Evolutionary conservation across 2,329 filamentous ascomycete genomes (phyloP), one percentile per base, ranked within the genome.

Genomic region (Penicillium sp.): DNA sequence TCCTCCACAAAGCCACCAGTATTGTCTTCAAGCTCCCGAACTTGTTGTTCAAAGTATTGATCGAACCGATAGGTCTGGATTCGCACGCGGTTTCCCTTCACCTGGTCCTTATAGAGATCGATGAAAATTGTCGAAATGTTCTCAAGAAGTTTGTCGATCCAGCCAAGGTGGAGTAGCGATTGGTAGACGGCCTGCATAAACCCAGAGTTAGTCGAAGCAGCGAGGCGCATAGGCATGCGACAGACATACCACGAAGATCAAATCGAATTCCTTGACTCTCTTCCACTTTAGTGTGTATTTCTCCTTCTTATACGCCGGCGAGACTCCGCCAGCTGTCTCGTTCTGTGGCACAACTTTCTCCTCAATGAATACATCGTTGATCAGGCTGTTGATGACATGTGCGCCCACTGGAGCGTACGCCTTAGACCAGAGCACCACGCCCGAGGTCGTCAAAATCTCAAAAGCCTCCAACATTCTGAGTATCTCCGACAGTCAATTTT

Each of bases 281-380:
- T 88, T 89, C 87, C 91, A 98, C 73, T 93, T 94, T 59, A 98
- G 69, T 0, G 89, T 97, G 66, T 97, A 94, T 59, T 94, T 89
- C 61, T 97, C 93, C 64, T 87, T 86, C 70, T 82, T 88, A 73
- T 93, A 98, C 0, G 84, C 78, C 15, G 87, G 81, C 6, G 82
- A 80, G 43, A 76, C 71, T 53, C 82, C 79, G 57, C 81, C 80
- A 45, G 82, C 76, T 48, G 80, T 75, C 46, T 78, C 76, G 44
- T 77, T 77, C 29, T 72, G 72, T 17, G 75, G 70, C 51, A 82
- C 78, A 53, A 80, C 79, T 69, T 87, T 90, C 75, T 96, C 91
- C 72, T 98, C 93, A 65, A 98, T 96, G 68, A 98, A 96, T 65
- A 96, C 88, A 71, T 97, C 89, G 68, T 84, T 84, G 71, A 98